These are phyloP conservation scores for Sporopachydermia cereana DNA, from an alignment of 1,139 yeast genomes.

Conservation along the genomic window DNA sequence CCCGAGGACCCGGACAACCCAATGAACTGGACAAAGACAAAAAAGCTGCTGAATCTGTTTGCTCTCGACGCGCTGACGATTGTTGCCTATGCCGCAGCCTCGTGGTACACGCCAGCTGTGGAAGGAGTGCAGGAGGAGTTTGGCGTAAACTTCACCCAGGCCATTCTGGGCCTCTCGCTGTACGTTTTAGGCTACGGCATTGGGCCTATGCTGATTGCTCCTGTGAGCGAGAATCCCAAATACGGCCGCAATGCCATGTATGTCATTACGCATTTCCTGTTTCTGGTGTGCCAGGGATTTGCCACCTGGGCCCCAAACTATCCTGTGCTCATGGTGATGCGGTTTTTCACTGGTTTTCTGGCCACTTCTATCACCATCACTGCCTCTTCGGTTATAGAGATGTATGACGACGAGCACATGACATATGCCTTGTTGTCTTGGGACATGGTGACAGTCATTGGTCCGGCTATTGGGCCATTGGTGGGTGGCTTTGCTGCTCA, in stretches of 20 bases:
- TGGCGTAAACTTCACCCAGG: conserved; percentile 29
- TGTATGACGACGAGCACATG: background rate
- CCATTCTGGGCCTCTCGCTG: conserved; percentile 40
- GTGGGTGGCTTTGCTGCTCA: conserved; percentile 34
- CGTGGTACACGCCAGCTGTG: conserved; percentile 49
- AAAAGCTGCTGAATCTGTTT: conserved; percentile 29
- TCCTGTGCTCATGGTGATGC: conserved; percentile 35
- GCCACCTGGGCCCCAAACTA: conserved; percentile 43
- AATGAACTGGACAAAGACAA: conserved; percentile 36
- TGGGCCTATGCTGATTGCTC: conserved; percentile 39
- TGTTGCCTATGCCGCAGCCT: conserved; percentile 48
- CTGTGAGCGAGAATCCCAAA: conserved; percentile 39
- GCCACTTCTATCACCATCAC: conserved; percentile 35
- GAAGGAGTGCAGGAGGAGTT: conserved; percentile 32
- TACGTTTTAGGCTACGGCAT: conserved; percentile 50
- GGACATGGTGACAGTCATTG: conserved; percentile 44
- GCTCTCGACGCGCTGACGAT: conserved; percentile 36
- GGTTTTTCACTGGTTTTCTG: conserved; percentile 43
- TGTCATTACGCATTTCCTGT: conserved; percentile 37
- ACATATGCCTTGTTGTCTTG: conserved; percentile 18
- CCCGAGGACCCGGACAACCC: conserved; percentile 49
- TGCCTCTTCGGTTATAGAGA: conserved; percentile 32
- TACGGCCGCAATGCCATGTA: conserved; percentile 48
- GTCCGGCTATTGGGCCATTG: conserved; percentile 57
- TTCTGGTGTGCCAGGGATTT: conserved; percentile 45